Percentiles rank a stretch among this genome's conserved stretches.
phyloP scores from a whole-genome alignment of 345 rosid species.

The Xanthoceras sorbifolium region DNA sequence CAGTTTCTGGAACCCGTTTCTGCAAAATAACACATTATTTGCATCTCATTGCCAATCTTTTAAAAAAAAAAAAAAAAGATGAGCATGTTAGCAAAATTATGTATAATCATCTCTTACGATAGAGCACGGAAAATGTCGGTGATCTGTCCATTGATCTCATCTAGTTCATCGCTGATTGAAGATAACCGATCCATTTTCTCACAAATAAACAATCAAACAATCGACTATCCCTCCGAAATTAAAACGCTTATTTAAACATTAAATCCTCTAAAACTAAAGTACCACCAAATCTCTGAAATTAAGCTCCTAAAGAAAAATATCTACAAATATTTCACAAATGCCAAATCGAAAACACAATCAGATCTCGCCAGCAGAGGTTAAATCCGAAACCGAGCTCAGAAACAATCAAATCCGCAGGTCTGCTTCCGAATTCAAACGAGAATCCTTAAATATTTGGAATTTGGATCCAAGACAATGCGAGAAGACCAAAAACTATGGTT shows the following conservation, averaged over 20 bases:
- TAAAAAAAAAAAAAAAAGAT: neutral
- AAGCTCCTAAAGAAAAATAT: neutral
- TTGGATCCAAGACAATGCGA: conserved; percentile 20
- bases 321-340: neutral
- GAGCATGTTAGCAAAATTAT: neutral
- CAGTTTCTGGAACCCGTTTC: conserved; percentile 95
- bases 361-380: conserved; percentile 3
- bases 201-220: neutral
- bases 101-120: conserved; percentile 51
- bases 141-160: conserved; percentile 85
- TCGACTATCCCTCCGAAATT: neutral
- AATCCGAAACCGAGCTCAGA: neutral
- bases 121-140: conserved; percentile 82
- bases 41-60: neutral
- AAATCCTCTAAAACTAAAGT: neutral
- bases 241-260: neutral
- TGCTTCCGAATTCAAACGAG: neutral
- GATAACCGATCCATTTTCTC: conserved; percentile 64
- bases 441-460: neutral
- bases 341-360: neutral
- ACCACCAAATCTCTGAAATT: neutral
- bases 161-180: conserved; percentile 78
- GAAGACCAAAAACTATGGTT: conserved; percentile 19
- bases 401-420: neutral
- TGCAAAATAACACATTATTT: conserved; percentile 22